Base-by-base conservation (phyloP, 495 filamentous ascomycete genomes). In the Penicillium manginii region DNA sequence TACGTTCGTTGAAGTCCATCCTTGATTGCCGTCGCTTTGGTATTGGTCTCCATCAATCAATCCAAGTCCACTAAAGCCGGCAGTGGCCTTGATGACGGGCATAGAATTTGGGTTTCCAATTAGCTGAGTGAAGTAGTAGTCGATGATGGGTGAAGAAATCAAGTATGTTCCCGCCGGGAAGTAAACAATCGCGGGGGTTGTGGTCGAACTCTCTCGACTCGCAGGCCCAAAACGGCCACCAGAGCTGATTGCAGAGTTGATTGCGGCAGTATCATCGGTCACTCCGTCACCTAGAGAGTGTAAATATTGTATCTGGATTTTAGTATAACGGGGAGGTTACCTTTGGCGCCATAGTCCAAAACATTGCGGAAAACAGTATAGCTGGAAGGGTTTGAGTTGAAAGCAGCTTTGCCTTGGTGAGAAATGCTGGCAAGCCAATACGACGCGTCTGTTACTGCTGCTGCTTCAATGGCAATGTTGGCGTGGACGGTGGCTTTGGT, bases 291-390 rank as follows among this genome's bases (percentile, higher is more conserved):
- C 72, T 73, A 62, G 31, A 7, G 3, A 17, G 2, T 2, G n/a
- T 58, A 2, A 26, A 3, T 5, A 29, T 14, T 50, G 15, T 22
- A 12, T 18, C 3, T 6, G 8, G 2, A 49, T 42, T 31, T 15
- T 3, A n/a, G 12, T 0, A 15, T 12, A 37, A 14, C 5, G 4
- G 35, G 35, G 11, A 15, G 11, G 4, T 37, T 61, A 85, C 78
- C 78, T 68, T 70, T 76, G 47, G 84, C 84, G 22, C 88, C 88
- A 57, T 83, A 91, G 65, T 92, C 91, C 68, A 76, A 86, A 37
- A 94, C 90, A 65, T 94, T 92, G 54, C 91, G 88, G 73, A 86
- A 94, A 29, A 93, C 81, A 57, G 83, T 83, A 67, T 89, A 91
- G 55, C 49, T 53, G 31, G 62, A 61, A 10, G 76, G 73, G 18